Conservation (phyloP, 2,329 filamentous ascomycete species). For the Phyllosticta citriasiana region DNA sequence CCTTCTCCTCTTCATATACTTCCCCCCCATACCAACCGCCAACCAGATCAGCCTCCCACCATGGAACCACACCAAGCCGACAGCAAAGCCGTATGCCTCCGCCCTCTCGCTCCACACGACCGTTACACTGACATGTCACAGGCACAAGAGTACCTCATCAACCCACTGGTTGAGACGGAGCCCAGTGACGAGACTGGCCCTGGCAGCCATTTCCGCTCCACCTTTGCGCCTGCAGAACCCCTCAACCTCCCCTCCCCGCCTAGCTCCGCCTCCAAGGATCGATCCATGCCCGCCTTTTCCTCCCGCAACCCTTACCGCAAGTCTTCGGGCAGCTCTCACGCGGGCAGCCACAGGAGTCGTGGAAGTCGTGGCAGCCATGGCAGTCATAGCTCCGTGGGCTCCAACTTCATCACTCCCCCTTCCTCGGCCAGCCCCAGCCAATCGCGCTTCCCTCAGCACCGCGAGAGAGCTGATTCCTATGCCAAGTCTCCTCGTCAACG, state of each 20-base stretch:
- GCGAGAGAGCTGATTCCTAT: constrained; percentile 23
- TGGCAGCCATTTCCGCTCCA: constrained; percentile 46
- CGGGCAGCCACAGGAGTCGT: background rate
- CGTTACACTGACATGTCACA: constrained; percentile 23
- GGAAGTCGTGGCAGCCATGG: constrained; percentile 16
- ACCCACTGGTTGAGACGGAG: constrained; percentile 58
- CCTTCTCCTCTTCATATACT: background rate
- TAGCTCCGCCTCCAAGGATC: constrained; percentile 20
- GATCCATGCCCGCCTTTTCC: constrained; percentile 22
- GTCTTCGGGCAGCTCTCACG: constrained; percentile 10
- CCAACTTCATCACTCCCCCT: constrained; percentile 42
- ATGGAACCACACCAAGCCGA: constrained; percentile 7
- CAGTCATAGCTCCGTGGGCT: constrained; percentile 18
- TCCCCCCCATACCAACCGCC: background rate
- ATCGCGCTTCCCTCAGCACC: constrained; percentile 24
- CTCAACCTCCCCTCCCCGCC: constrained; percentile 22
- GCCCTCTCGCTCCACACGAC: background rate
- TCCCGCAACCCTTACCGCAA: constrained; percentile 37
- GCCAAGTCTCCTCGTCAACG: constrained; percentile 20
- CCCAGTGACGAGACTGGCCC: constrained; percentile 58
- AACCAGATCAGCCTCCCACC: background rate
- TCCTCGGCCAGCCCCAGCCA: constrained; percentile 45
- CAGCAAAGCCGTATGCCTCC: constrained; percentile 7
- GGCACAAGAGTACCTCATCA: constrained; percentile 58
- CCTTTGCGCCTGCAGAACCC: constrained; percentile 25